Conservation (phyloP, 805 yeast genomes). For the Gaillardinia entomophila region DNA sequence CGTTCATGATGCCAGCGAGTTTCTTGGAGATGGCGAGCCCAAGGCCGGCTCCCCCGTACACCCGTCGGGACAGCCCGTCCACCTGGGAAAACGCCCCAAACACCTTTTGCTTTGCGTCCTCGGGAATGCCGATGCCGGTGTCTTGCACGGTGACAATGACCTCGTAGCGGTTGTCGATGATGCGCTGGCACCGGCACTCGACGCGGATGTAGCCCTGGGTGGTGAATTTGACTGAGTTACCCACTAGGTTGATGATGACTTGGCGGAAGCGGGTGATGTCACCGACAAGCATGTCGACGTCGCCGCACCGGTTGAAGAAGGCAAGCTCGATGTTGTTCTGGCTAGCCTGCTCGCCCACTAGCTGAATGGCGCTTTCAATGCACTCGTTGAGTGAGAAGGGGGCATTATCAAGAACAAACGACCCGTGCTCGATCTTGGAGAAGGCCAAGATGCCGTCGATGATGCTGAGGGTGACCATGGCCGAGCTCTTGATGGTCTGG, state of each 20-base stretch:
- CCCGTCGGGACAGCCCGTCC: slow-evolving; percentile 48
- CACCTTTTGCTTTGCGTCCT: slow-evolving; percentile 36
- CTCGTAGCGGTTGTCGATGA: slow-evolving; percentile 28
- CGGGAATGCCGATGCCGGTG: slow-evolving; percentile 51
- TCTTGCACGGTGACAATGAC: slow-evolving; percentile 38
- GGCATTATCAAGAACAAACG: slow-evolving; percentile 37
- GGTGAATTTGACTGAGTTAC: slow-evolving; percentile 51
- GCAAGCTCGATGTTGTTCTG: slow-evolving; percentile 40
- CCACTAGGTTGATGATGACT: slow-evolving; percentile 45
- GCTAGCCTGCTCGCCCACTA: slow-evolving; percentile 44
- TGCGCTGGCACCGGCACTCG: slow-evolving; percentile 23
- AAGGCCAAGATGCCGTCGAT: slow-evolving; percentile 52
- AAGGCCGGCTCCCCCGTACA: slow-evolving; percentile 48
- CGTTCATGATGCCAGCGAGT: slow-evolving; percentile 45
- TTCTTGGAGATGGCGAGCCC: slow-evolving; percentile 46
- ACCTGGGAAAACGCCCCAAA: slow-evolving; percentile 52
- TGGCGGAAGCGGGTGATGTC: slow-evolving; percentile 48
- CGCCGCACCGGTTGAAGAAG: slow-evolving; percentile 35
- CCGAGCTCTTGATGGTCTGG: slow-evolving; percentile 45
- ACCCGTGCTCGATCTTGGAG: slow-evolving; percentile 51
- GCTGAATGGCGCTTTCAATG: slow-evolving; percentile 42
- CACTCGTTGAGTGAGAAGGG: slow-evolving; percentile 42
- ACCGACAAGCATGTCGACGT: slow-evolving; percentile 35
- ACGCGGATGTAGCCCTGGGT: slow-evolving; percentile 36
- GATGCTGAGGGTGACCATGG: slow-evolving; percentile 46